Percentiles rank a stretch among this genome's conserved stretches.
phyloP scores from a whole-genome alignment of 495 filamentous ascomycete species.

The Lasiosphaeris hirsuta region DNA sequence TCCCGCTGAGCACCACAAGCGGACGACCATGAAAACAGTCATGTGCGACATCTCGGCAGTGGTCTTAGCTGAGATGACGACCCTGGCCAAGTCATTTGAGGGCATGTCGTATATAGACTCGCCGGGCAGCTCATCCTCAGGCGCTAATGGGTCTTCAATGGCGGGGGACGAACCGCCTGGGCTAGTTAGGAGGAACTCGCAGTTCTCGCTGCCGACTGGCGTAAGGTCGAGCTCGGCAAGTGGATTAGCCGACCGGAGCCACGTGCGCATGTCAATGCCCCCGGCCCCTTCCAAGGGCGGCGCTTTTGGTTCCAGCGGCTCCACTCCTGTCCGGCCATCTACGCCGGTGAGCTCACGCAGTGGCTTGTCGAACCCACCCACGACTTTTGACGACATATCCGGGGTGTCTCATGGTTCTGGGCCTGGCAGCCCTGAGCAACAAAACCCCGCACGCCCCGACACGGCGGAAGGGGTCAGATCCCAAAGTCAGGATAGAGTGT shows the following conservation, averaged over 20 bases:
- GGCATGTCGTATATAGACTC: slow-evolving; percentile 76
- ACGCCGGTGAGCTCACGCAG: slow-evolving; percentile 48
- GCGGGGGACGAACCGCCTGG: slow-evolving; percentile 32
- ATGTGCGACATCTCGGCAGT: slow-evolving; percentile 87
- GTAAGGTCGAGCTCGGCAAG: slow-evolving; percentile 50
- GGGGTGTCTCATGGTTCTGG: slow-evolving; percentile 30
- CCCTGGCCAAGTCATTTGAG: slow-evolving; percentile 81
- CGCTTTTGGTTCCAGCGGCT: slow-evolving; percentile 36
- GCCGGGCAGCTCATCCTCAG: slow-evolving; percentile 48
- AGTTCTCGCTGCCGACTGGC: slow-evolving; percentile 40
- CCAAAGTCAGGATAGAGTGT: slow-evolving; percentile 70
- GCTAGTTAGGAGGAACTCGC: slow-evolving; percentile 52
- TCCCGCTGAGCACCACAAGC: slow-evolving; percentile 62
- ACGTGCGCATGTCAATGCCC: slow-evolving; percentile 79
- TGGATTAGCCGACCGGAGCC: slow-evolving; percentile 42
- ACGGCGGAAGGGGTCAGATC: slow-evolving; percentile 38
- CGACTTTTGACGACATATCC: slow-evolving; percentile 69
- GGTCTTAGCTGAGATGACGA: slow-evolving; percentile 82
- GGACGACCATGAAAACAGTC: slow-evolving; percentile 90
- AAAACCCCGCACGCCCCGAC: slow-evolving; percentile 27
- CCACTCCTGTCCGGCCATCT: slow-evolving; percentile 51
- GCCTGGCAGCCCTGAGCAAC: slow-evolving; percentile 33
- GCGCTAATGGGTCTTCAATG: slow-evolving; percentile 35
- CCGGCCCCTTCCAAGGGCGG: slow-evolving; percentile 38
- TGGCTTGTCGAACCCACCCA: slow-evolving; percentile 55